Base-by-base conservation (phyloP, 495 filamentous ascomycete species). In the Bryoglossum gracile region DNA sequence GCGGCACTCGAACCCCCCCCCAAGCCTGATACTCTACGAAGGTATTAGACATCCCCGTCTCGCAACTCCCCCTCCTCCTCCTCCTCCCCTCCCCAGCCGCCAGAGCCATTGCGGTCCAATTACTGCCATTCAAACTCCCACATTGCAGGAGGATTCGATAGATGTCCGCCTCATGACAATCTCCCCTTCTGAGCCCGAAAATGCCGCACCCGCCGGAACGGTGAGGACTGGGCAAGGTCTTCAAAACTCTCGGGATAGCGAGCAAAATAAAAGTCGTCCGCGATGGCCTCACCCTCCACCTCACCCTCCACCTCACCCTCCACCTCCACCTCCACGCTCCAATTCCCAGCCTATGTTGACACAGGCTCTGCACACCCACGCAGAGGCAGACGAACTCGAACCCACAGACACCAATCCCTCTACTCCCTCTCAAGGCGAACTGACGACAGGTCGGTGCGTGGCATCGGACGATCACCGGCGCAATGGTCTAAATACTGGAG, bases 161-260 rank as follows among this genome's bases (percentile, higher is more conserved):
- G 43, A 61, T 61, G 58, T 50, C 52, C 51, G 48, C 51, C 50
- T 52, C 58, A 61, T 61, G 58, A 55, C 58, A 55, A 57, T 19
- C 28, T 53, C 55, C 33, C 48, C 30, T 54, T 24, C 54, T 58
- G 54, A 49, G 47, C 43, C 58, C 51, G 54, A 57, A 48, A 55
- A 61, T 61, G 55, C 54, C 55, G 52, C 55, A 54, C 46, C 58
- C 51, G 47, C 51, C 45, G 48, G 26, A 13, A 18, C 48, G 52
- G 48, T 60, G 54, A 59, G 38, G 39, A 32, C 28, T 43, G 40
- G 17, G 17, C 49, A 57, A 35, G 56, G 40, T 38, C 38, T 30
- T 18, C 14, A 49, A 43, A 47, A 16, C 46, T 35, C 44, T 43
- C 46, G 34, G 43, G 28, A 56, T 52, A 54, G 36, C 54, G 51